phyloP scores from a whole-genome alignment of 1,139 yeast genomes.

The Candida neerlandica region DNA sequence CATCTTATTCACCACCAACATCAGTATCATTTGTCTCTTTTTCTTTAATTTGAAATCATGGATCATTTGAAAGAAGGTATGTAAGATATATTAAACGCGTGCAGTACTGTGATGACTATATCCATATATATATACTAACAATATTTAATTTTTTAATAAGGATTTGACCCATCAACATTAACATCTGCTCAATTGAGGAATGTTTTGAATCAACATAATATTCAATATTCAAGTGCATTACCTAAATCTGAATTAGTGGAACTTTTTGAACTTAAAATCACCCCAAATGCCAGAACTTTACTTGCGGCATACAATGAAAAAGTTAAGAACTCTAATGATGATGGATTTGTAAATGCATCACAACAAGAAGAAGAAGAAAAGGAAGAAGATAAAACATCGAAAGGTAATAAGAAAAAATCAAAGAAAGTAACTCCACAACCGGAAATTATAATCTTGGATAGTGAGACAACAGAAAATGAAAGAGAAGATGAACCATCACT shows the following conservation, averaged over 20 bases:
- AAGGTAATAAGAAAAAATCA: not conserved
- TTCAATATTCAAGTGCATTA: slow-evolving; percentile 59
- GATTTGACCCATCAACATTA: slow-evolving; percentile 62
- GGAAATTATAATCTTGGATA: not conserved
- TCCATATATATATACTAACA: no score
- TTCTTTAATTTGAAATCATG: slow-evolving; percentile 6
- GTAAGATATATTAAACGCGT: no score
- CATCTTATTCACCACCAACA: no score
- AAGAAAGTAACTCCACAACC: not conserved
- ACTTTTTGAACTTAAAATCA: slow-evolving; percentile 52
- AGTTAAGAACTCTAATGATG: slow-evolving; percentile 24
- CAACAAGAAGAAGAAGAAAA: not conserved
- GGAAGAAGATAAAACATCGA: not conserved
- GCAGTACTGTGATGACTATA: no score
- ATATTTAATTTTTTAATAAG: slow-evolving; percentile 27
- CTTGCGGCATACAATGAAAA: slow-evolving; percentile 22
- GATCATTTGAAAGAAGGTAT: slow-evolving; percentile 17
- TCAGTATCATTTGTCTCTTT: not conserved
- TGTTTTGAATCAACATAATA: slow-evolving; percentile 57
- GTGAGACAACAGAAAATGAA: not conserved
- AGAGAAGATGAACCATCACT: not conserved
- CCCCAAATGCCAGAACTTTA: slow-evolving; percentile 38
- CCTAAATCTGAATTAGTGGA: slow-evolving; percentile 63
- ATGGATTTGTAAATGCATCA: slow-evolving; percentile 21
- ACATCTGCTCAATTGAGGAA: slow-evolving; percentile 68